A percentile compares a stretch with the other conserved stretches of the same genome.
Conservation (phyloP, 106 monocot genomes). For the Allium sativum region DNA sequence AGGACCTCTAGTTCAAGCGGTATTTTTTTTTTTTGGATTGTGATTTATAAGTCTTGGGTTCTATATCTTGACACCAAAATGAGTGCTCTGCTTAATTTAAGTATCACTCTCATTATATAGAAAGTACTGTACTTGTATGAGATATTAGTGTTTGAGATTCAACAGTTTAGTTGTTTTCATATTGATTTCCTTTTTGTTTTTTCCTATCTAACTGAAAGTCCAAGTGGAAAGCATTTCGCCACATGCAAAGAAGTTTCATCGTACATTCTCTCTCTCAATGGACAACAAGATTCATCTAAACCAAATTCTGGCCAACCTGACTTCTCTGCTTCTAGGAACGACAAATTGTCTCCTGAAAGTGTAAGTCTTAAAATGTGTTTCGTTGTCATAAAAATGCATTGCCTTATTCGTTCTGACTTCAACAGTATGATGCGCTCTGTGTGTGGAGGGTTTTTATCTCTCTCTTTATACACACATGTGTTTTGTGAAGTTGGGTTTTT, state of each 20-base stretch:
- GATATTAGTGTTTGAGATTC: not conserved
- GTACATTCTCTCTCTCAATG: conserved; percentile 55
- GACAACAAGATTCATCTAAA: conserved; percentile 15
- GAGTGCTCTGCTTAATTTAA: no score
- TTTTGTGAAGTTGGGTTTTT: no score
- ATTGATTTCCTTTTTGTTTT: conserved; percentile 3
- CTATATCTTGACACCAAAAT: no score
- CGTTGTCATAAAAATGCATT: not conserved
- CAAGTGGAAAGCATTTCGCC: conserved; percentile 50
- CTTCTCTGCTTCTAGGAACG: not conserved
- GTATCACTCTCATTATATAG: no score
- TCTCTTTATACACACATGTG: no score
- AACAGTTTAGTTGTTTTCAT: not conserved
- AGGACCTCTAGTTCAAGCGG: no score
- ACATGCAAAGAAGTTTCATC: conserved; percentile 67
- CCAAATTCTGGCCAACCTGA: conserved; percentile 6
- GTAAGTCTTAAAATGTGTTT: conserved; percentile 20
- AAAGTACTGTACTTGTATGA: no score
- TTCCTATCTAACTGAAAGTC: conserved; percentile 20
- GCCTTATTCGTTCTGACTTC: no score
- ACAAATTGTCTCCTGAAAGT: conserved; percentile 13
- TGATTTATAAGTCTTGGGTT: no score
- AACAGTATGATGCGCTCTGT: no score
- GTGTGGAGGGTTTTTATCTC: no score
- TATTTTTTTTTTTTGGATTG: no score